phyloP scores from a whole-genome alignment of 2,329 filamentous ascomycete genomes.

The Stagonosporopsis chrysanthemi region DNA sequence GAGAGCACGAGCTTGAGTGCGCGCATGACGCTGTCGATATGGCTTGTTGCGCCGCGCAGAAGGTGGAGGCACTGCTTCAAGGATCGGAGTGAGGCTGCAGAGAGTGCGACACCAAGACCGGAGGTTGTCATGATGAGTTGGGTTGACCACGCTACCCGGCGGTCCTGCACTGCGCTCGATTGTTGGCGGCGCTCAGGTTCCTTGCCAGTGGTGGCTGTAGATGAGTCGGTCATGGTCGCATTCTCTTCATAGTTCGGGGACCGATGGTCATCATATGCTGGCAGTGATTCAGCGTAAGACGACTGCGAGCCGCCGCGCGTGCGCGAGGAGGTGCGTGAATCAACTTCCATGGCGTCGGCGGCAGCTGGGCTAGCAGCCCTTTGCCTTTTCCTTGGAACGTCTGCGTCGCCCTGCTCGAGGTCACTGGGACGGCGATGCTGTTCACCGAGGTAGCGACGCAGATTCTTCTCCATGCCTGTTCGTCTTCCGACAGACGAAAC shows the following conservation, averaged over 20 bases:
- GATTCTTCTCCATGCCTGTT: slow-evolving; percentile 86
- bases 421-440: slow-evolving; percentile 60
- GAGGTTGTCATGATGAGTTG: slow-evolving; percentile 89
- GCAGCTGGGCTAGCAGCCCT: slow-evolving; percentile 50
- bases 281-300: slow-evolving; percentile 76
- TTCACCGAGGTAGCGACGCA: slow-evolving; percentile 80
- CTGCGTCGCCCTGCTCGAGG: slow-evolving; percentile 55
- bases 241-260: slow-evolving; percentile 78
- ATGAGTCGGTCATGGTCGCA: slow-evolving; percentile 37
- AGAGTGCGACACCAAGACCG: slow-evolving; percentile 89
- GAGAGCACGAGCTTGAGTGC: slow-evolving; percentile 78
- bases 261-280: slow-evolving; percentile 81
- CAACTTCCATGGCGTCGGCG: slow-evolving; percentile 57
- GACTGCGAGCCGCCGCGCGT: slow-evolving; percentile 66
- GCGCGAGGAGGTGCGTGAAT: slow-evolving; percentile 48
- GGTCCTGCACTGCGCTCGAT: slow-evolving; percentile 39
- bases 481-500: slow-evolving; percentile 83
- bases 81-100: slow-evolving; percentile 82
- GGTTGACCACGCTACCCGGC: slow-evolving; percentile 72
- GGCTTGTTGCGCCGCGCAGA: slow-evolving; percentile 81
- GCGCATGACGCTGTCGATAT: slow-evolving; percentile 77
- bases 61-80: slow-evolving; percentile 84
- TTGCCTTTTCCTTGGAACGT: slow-evolving; percentile 51
- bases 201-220: slow-evolving; percentile 32
- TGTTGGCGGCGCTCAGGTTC: slow-evolving; percentile 23